A percentile compares a stretch with the other conserved stretches of the same genome.
These are phyloP conservation scores for Miscanthus lutarioriparius DNA, from an alignment of 176 grass and related monocot species.

Conservation along the genomic window DNA sequence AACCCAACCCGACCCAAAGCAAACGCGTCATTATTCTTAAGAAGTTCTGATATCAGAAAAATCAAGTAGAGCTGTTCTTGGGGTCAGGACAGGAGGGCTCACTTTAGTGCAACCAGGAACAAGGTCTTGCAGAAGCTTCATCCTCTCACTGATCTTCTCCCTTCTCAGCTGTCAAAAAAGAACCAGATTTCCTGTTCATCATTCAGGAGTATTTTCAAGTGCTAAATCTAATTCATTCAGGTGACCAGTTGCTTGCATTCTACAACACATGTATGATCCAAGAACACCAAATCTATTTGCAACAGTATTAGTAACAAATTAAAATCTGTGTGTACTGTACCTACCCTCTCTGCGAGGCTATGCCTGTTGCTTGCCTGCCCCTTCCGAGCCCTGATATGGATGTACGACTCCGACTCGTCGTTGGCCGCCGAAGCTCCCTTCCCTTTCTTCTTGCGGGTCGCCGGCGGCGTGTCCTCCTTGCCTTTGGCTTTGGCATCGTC, in stretches of 20 bases:
- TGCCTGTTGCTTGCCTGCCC: slow-evolving; percentile 81
- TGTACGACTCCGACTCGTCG: slow-evolving; percentile 24
- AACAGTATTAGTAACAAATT: background rate
- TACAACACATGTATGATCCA: background rate
- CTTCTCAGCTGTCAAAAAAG: slow-evolving; percentile 55
- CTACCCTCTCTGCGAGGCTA: slow-evolving; percentile 80
- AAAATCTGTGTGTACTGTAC: background rate
- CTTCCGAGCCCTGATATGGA: slow-evolving; percentile 67
- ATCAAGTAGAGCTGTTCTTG: background rate
- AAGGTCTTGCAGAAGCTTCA: slow-evolving; percentile 83
- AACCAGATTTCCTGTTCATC: background rate
- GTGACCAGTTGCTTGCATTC: background rate
- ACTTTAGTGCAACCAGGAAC: slow-evolving; percentile 86
- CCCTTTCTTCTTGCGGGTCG: slow-evolving; percentile 30
- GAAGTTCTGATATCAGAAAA: background rate
- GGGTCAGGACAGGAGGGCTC: background rate
- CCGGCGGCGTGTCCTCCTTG: background rate
- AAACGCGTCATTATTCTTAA: background rate
- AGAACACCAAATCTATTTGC: background rate
- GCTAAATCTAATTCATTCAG: background rate
- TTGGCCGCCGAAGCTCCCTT: slow-evolving; percentile 38
- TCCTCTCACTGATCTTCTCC: slow-evolving; percentile 83
- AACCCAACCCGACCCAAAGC: slow-evolving; percentile 2
- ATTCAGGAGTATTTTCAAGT: background rate
- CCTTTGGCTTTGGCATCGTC: slow-evolving; percentile 13